Percentiles rank a stretch among this genome's conserved stretches.
Evolutionary conservation across 352 stramenopile genomes (phyloP).

Genomic region (Pythium folliculosum): DNA sequence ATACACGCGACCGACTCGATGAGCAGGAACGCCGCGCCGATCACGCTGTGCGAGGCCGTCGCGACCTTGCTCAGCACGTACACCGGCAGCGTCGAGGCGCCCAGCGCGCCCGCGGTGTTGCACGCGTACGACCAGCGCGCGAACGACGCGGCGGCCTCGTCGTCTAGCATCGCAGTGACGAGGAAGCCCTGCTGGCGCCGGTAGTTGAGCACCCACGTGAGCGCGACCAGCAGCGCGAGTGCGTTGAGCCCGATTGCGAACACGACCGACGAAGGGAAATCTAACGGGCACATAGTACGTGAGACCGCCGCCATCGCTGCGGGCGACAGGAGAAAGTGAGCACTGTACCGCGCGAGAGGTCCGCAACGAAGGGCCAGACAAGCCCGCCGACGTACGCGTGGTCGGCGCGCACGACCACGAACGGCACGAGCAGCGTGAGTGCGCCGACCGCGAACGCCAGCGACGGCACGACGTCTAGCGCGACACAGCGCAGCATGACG

Average conservation of each 20-base stretch:
- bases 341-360: constrained; percentile 47
- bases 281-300: constrained; percentile 16
- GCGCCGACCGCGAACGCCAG: constrained; percentile 22
- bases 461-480: constrained; percentile 14
- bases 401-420: constrained; percentile 9
- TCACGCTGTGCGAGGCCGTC: constrained; percentile 41
- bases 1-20: constrained; percentile 55
- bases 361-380: constrained; percentile 58
- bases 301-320: too few relatives aligned
- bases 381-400: constrained; percentile 51
- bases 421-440: constrained; percentile 20
- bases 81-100: constrained; percentile 42
- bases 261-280: constrained; percentile 49
- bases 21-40: constrained; percentile 50
- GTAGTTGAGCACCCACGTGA: constrained; percentile 64
- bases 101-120: constrained; percentile 40
- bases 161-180: constrained; percentile 38
- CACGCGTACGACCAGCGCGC: constrained; percentile 42
- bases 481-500: constrained; percentile 16
- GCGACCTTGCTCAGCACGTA: constrained; percentile 44
- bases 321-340: background rate
- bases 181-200: constrained; percentile 53
- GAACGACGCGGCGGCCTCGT: constrained; percentile 29
- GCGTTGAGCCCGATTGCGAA: constrained; percentile 52
- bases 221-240: constrained; percentile 46